Base-by-base conservation (phyloP, 768 basidiomycete genomes). In the Rhodosporidiobolus sp. region DNA sequence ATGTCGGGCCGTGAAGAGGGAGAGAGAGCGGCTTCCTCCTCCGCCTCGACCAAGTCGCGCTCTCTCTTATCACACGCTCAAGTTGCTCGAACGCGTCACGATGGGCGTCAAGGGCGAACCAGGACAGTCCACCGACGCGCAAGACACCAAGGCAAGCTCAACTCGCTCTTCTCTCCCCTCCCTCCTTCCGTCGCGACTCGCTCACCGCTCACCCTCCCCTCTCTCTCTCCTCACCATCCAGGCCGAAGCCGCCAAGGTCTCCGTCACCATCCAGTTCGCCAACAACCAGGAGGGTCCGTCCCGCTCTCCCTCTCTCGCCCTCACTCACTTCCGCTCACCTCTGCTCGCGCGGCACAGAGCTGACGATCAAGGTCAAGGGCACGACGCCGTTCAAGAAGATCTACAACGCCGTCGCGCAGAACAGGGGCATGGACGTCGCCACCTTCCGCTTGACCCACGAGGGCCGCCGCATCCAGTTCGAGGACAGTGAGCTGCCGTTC, bases 61-160 rank as follows among this genome's bases (percentile, higher is more conserved):
- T n/a, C 24, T 53, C 52, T n/a, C n/a, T 14, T 17, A 5, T 20
- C 20, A 26, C 49, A 5, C 49, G 9, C 49, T 8, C 49, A 5
- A 50, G 49, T 17, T 50, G 49, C 49, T 26, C 17, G 49, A 10
- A 50, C 38, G 38, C 38, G 38, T 43, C 38, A 43, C 26, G 1
- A 46, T 43, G 43, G 58, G 38, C 26, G 58, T 64, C 50, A 64
- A 64, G 26, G 63, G 52, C 43, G 63, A 64, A 12, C 52, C 52
- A 32, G 63, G 62, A 6, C 24, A 24, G 0, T 49, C 9, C 35
- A 6, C 3, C 0, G 30, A 43, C 20, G 52, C 16, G 1, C 20
- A 17, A 10, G 43, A 28, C 11, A 26, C 5, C 7, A 64, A 64
- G 52, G 63, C 54, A 19, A 38, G 52, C n/a, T 26, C 56, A 0